Conservation (phyloP, 73 alveolate genomes). For the Loxodes magnus region DNA sequence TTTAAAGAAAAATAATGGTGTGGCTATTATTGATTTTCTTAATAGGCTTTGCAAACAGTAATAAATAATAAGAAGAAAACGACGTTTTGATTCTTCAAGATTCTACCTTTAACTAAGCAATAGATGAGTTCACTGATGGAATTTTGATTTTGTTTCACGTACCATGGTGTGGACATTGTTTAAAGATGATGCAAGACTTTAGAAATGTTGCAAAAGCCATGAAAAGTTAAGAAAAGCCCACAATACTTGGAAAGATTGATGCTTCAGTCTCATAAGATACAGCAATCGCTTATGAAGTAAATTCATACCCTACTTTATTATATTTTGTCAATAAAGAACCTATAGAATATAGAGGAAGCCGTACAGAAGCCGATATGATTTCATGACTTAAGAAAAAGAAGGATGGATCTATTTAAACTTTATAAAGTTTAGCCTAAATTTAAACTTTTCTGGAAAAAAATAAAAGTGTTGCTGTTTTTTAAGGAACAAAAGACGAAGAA, state of each 20-base stretch:
- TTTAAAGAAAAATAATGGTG: too few relatives aligned
- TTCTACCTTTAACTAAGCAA: slow-evolving; percentile 40
- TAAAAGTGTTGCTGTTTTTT: neutral
- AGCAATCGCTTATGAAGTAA: slow-evolving; percentile 34
- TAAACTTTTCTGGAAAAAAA: neutral
- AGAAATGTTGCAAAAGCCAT: slow-evolving; percentile 57
- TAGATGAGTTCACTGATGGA: slow-evolving; percentile 34
- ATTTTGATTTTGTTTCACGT: slow-evolving; percentile 67
- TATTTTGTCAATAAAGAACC: slow-evolving; percentile 47
- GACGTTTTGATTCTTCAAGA: slow-evolving; percentile 65
- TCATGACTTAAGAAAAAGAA: slow-evolving; percentile 33
- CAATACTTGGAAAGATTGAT: slow-evolving; percentile 58
- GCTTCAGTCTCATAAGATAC: slow-evolving; percentile 41
- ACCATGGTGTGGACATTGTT: slow-evolving; percentile 91
- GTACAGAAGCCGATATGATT: slow-evolving; percentile 59
- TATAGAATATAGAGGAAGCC: slow-evolving; percentile 49
- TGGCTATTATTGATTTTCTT: too few relatives aligned
- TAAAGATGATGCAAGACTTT: slow-evolving; percentile 62
- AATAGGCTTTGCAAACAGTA: too few relatives aligned
- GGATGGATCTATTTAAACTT: neutral
- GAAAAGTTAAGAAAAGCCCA: slow-evolving; percentile 36
- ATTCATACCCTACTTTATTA: slow-evolving; percentile 60
- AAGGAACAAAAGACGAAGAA: neutral
- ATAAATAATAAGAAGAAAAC: slow-evolving; percentile 44
- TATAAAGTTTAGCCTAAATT: neutral